phyloP scores from a whole-genome alignment of 306 rosid species.

The Cajanus cajan region DNA sequence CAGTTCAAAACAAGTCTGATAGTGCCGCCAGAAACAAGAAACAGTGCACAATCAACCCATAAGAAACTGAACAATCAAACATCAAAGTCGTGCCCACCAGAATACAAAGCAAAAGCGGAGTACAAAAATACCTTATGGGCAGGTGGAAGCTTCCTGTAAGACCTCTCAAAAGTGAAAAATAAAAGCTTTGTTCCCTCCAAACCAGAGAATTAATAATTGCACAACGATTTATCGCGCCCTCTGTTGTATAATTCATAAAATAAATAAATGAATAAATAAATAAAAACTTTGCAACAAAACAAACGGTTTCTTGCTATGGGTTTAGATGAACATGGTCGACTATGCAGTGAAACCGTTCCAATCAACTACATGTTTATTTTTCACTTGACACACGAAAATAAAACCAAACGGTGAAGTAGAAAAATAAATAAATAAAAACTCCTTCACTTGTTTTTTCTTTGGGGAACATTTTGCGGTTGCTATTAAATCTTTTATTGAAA shows the following conservation, averaged over 20 bases:
- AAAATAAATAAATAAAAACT: not conserved
- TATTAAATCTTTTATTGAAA: no score
- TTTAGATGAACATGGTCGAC: not conserved
- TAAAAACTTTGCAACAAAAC: not conserved
- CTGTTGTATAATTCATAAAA: not conserved
- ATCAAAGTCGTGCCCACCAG: not conserved
- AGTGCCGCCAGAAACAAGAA: not conserved
- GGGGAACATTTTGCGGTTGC: no score
- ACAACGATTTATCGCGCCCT: not conserved
- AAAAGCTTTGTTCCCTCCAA: not conserved
- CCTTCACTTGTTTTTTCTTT: no score
- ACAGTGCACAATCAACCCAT: not conserved
- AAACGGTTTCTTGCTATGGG: not conserved
- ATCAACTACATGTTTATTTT: not conserved
- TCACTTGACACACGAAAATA: not conserved
- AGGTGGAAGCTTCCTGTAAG: slow-evolving; percentile 70
- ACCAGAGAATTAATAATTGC: not conserved
- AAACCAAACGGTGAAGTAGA: not conserved
- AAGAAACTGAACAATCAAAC: not conserved
- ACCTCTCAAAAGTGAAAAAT: slow-evolving; percentile 49
- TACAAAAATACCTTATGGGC: slow-evolving; percentile 72
- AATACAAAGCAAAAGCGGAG: not conserved
- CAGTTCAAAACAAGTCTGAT: not conserved
- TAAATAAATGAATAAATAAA: not conserved
- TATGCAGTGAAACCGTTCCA: not conserved